phyloP scores from a whole-genome alignment of 257 asterid genomes.

The Solanum boliviense region DNA sequence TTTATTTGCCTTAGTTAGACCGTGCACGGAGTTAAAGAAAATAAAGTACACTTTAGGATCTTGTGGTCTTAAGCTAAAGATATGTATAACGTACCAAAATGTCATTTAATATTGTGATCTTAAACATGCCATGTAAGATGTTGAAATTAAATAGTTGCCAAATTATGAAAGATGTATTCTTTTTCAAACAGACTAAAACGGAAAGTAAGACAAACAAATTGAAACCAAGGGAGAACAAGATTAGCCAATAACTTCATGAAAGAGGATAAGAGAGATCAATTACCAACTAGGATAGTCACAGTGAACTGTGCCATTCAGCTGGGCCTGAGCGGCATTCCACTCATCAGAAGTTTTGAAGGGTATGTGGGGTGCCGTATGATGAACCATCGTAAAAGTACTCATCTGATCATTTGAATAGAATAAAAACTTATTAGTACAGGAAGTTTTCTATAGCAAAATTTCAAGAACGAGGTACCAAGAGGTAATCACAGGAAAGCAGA shows the following conservation, averaged over 20 bases:
- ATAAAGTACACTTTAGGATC: background rate
- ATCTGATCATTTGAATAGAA: constrained; percentile 27
- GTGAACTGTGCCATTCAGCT: constrained; percentile 90
- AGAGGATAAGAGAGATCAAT: background rate
- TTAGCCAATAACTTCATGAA: background rate
- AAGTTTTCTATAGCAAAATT: background rate
- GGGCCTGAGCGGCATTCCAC: constrained; percentile 98
- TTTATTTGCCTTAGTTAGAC: background rate
- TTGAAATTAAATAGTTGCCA: background rate
- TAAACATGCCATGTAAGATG: background rate
- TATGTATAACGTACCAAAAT: background rate
- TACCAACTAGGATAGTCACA: constrained; percentile 93
- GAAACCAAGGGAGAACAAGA: background rate
- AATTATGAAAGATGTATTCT: background rate
- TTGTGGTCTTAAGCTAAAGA: background rate
- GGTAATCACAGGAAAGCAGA: background rate
- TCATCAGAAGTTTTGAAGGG: constrained; percentile 71
- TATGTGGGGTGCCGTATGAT: constrained; percentile 98
- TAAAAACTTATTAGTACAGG: background rate
- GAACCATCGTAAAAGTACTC: constrained; percentile 99
- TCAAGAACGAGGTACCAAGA: background rate
- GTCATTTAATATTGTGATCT: background rate
- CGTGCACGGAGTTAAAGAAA: background rate
- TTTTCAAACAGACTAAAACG: background rate
- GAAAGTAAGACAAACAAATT: background rate